Percentiles rank a stretch among this genome's conserved stretches.
Evolutionary conservation across 2,329 filamentous ascomycete species (phyloP).

Genomic region (Aspergillus sp.): DNA sequence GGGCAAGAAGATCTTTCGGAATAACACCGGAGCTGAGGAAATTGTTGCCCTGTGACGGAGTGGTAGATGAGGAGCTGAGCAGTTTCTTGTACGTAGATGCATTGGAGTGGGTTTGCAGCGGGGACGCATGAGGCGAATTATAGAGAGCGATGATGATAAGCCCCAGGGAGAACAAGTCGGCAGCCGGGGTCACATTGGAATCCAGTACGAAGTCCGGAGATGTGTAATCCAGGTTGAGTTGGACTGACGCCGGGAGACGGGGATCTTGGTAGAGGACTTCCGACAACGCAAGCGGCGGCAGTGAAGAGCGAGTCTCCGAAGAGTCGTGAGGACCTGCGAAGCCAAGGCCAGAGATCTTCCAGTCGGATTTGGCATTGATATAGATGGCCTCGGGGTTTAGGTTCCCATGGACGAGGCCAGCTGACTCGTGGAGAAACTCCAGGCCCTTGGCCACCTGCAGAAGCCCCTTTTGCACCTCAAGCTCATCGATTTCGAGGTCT

Average conservation of each 20-base stretch:
- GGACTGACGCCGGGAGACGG: slow-evolving; percentile 75
- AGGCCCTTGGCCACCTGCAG: slow-evolving; percentile 90
- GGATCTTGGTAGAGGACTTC: slow-evolving; percentile 85
- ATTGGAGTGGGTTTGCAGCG: slow-evolving; percentile 78
- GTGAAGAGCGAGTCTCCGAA: slow-evolving; percentile 70
- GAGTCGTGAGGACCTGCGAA: slow-evolving; percentile 81
- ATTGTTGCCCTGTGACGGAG: slow-evolving; percentile 78
- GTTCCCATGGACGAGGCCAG: slow-evolving; percentile 90
- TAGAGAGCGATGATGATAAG: slow-evolving; percentile 86
- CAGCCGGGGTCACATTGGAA: slow-evolving; percentile 76
- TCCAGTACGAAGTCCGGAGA: slow-evolving; percentile 95
- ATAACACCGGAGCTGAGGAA: slow-evolving; percentile 78
- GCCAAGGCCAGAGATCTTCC: slow-evolving; percentile 94
- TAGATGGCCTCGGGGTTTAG: slow-evolving; percentile 90
- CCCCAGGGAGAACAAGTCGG: slow-evolving; percentile 93
- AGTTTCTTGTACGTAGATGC: slow-evolving; percentile 80
- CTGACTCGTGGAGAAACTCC: slow-evolving; percentile 94
- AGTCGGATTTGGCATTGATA: slow-evolving; percentile 96
- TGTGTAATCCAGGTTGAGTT: slow-evolving; percentile 88
- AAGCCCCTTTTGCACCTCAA: slow-evolving; percentile 96
- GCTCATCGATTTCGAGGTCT: slow-evolving; percentile 90
- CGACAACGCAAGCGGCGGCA: slow-evolving; percentile 76
- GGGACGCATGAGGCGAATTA: slow-evolving; percentile 89
- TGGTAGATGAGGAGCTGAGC: slow-evolving; percentile 73
- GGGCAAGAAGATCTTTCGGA: slow-evolving; percentile 71